Evolutionary conservation across 257 asterid genomes (phyloP).

Genomic region (Nicotiana obtusifolia): DNA sequence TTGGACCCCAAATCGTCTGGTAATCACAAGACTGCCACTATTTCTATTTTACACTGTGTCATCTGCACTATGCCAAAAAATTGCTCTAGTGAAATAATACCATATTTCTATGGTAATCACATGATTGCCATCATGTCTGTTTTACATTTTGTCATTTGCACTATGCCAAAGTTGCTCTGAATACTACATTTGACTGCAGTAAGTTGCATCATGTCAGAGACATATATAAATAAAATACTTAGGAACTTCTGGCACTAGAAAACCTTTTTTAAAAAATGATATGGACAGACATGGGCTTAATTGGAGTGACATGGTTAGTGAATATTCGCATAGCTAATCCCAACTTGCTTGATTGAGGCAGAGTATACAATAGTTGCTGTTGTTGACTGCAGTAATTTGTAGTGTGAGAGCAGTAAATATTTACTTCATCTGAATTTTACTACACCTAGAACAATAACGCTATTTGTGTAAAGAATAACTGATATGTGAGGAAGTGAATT

Average conservation of each 20-base stretch:
- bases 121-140: slow-evolving; percentile 17
- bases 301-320: neutral
- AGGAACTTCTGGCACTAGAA: neutral
- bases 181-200: neutral
- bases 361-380: neutral
- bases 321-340: neutral
- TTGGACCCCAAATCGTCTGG: slow-evolving; percentile 91
- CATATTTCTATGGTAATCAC: slow-evolving; percentile 45
- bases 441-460: neutral
- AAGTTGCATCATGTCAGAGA: neutral
- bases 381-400: neutral
- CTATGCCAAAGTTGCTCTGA: neutral
- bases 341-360: neutral
- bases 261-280: neutral
- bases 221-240: neutral
- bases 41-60: neutral
- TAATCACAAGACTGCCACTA: slow-evolving; percentile 38
- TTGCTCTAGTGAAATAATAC: neutral
- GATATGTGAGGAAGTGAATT: neutral
- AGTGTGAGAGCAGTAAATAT: neutral
- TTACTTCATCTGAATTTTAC: neutral
- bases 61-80: neutral
- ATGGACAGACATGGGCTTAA: neutral
- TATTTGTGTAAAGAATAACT: neutral
- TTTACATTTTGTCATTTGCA: neutral